Conservation (phyloP, 805 yeast species). For the Yarrowia porcina region DNA sequence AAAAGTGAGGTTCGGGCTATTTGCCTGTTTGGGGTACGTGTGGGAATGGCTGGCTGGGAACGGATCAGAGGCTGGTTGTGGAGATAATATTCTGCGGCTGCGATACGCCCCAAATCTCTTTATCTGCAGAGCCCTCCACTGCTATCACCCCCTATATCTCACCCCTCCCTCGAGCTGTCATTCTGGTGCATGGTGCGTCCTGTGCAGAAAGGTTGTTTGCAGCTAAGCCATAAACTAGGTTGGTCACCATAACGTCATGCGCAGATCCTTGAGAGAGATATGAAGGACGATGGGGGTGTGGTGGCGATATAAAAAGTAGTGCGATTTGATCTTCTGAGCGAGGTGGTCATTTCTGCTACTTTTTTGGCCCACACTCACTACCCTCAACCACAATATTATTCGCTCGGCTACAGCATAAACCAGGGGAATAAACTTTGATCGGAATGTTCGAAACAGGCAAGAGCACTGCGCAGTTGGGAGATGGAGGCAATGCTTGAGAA, state of each 20-base stretch:
- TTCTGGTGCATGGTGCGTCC: too few species aligned
- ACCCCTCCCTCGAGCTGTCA: neutral
- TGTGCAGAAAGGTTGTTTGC: neutral
- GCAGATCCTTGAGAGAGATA: too few species aligned
- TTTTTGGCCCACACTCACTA: too few species aligned
- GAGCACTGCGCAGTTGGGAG: conserved; percentile 16
- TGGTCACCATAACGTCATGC: neutral
- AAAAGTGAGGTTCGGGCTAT: neutral
- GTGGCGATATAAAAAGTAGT: too few species aligned
- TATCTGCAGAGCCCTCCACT: neutral
- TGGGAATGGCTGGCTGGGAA: too few species aligned
- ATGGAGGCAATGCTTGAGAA: neutral
- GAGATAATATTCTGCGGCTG: neutral
- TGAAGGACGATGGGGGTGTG: too few species aligned
- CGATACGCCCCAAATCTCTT: too few species aligned
- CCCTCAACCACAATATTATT: neutral
- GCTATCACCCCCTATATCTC: neutral
- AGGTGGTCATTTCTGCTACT: too few species aligned
- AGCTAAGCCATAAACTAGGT: neutral
- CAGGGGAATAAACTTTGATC: neutral
- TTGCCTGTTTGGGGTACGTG: neutral
- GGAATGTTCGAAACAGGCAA: conserved; percentile 8
- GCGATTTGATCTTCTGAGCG: too few species aligned
- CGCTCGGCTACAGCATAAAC: neutral
- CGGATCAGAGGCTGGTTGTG: too few species aligned